A percentile compares a stretch with the other conserved stretches of the same genome.
phyloP scores from a whole-genome alignment of 495 filamentous ascomycete species.

The Oleoguttula mirabilis region DNA sequence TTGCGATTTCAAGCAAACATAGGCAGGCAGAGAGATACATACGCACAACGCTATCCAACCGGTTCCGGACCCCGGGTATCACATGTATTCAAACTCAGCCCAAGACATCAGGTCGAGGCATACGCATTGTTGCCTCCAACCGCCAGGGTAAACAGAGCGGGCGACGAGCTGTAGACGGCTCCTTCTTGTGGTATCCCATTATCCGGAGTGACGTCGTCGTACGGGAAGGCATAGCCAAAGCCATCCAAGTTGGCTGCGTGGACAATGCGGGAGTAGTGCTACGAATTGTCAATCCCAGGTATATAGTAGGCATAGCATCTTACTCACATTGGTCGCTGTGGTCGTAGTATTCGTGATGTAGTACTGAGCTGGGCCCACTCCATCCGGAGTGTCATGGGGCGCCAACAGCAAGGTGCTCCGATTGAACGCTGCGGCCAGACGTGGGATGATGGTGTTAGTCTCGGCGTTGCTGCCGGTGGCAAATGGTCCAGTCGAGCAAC shows the following conservation, averaged over 20 bases:
- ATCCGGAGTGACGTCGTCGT: conserved; percentile 38
- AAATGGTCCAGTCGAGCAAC: conserved; percentile 38
- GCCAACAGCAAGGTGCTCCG: conserved; percentile 32
- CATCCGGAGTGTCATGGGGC: conserved; percentile 12
- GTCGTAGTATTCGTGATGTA: conserved; percentile 11
- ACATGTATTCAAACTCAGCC: too few relatives aligned
- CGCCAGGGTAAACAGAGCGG: conserved; percentile 14
- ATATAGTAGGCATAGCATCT: neutral
- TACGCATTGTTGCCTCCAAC: conserved; percentile 16
- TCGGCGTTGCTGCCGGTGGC: conserved; percentile 28
- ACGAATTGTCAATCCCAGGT: neutral
- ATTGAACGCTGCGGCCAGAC: conserved; percentile 37
- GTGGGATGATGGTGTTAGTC: conserved; percentile 37
- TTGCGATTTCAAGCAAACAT: too few relatives aligned
- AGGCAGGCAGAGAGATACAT: too few relatives aligned
- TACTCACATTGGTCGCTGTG: conserved; percentile 12
- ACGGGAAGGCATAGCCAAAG: conserved; percentile 38
- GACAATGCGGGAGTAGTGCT: conserved; percentile 35
- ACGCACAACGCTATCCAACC: too few relatives aligned
- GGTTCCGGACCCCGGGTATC: too few relatives aligned
- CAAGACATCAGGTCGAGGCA: too few relatives aligned
- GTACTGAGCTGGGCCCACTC: conserved; percentile 9
- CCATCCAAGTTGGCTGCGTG: conserved; percentile 35
- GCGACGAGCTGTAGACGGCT: conserved; percentile 13
- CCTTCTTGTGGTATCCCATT: conserved; percentile 22